phyloP scores from a whole-genome alignment of 345 rosid species.

The Populus nigra region DNA sequence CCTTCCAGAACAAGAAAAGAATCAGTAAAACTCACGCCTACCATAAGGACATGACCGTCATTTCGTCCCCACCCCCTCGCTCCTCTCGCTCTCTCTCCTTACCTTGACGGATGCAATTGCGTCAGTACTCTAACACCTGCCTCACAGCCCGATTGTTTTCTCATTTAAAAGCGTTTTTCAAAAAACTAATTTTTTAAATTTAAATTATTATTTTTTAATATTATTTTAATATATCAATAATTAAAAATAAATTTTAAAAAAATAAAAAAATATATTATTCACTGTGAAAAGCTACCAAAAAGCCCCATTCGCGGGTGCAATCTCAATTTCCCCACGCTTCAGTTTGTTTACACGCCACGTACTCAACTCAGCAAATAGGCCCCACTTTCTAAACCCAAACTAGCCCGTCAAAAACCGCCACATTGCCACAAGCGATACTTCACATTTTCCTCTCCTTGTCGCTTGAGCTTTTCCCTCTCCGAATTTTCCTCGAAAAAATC shows the following conservation, averaged over 20 bases:
- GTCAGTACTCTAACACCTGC: not conserved
- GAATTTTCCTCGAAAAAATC: conserved; percentile 5
- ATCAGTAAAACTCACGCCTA: not conserved
- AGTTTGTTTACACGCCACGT: not conserved
- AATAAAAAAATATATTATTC: too few species aligned
- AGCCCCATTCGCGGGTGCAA: not conserved
- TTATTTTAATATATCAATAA: too few species aligned
- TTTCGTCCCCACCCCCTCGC: not conserved
- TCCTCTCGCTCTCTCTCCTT: not conserved
- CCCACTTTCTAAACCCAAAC: too few species aligned
- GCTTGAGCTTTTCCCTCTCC: not conserved
- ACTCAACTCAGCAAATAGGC: not conserved
- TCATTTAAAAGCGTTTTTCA: too few species aligned
- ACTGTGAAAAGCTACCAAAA: too few species aligned
- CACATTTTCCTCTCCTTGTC: not conserved
- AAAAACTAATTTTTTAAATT: too few species aligned
- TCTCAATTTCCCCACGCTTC: not conserved
- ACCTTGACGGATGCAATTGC: not conserved
- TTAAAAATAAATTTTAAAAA: too few species aligned
- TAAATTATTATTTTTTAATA: too few species aligned
- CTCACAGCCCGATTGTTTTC: too few species aligned
- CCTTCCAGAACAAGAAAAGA: not conserved
- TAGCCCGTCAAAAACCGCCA: not conserved
- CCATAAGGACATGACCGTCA: not conserved
- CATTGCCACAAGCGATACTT: not conserved